A percentile compares a stretch with the other conserved stretches of the same genome.
Conservation (phyloP, 148 eudicot genomes). For the Drosera capensis region DNA sequence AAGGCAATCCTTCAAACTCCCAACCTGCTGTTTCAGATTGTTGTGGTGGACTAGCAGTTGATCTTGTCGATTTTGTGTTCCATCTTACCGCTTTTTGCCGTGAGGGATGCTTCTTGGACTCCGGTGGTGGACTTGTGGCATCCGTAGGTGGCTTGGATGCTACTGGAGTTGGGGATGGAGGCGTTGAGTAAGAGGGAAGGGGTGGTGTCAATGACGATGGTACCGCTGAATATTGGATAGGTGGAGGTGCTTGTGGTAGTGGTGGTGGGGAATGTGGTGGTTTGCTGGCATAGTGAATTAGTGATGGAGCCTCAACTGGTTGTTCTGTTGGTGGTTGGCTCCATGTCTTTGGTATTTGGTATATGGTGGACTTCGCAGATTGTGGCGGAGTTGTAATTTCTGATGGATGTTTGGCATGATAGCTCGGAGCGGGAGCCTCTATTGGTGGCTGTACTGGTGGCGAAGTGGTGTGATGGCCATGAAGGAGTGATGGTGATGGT, state of each 20-base stretch:
- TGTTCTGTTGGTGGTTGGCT: too few relatives aligned
- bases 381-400: neutral
- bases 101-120: too few relatives aligned
- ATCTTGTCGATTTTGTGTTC: too few relatives aligned
- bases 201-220: neutral
- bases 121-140: neutral
- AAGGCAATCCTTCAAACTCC: neutral
- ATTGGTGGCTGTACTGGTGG: neutral
- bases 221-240: neutral
- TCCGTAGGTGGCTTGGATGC: neutral
- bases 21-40: neutral
- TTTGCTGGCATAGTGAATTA: too few relatives aligned
- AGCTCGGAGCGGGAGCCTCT: neutral
- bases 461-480: neutral
- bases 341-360: too few relatives aligned
- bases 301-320: too few relatives aligned
- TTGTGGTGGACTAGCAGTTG: too few relatives aligned
- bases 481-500: too few relatives aligned
- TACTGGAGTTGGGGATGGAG: neutral
- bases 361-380: neutral
- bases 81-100: too few relatives aligned
- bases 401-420: too few relatives aligned
- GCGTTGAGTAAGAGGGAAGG: neutral
- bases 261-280: neutral
- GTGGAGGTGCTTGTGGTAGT: neutral